phyloP scores from a whole-genome alignment of 345 rosid species.

The Melaleuca alternifolia region DNA sequence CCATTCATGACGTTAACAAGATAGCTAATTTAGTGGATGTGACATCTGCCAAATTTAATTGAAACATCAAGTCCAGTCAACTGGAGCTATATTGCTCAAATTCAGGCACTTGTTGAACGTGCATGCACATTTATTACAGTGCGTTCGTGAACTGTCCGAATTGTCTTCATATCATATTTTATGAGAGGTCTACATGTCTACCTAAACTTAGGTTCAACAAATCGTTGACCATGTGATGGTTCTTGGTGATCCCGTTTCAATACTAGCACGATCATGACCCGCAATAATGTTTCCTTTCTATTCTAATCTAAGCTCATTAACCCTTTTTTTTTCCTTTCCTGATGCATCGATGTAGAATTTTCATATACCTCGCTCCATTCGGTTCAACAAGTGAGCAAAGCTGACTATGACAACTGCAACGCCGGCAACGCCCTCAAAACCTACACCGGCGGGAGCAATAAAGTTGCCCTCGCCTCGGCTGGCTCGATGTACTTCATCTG shows the following conservation, averaged over 20 bases:
- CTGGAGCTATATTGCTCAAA: background rate
- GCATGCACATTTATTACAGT: background rate
- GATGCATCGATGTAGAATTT: slow-evolving; percentile 18
- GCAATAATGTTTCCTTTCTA: background rate
- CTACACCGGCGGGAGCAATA: slow-evolving; percentile 19
- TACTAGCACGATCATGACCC: background rate
- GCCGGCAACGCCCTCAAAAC: slow-evolving; percentile 10
- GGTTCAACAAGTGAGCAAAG: slow-evolving; percentile 19
- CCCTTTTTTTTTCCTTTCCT: background rate
- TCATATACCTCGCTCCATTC: slow-evolving; percentile 16
- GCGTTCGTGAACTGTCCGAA: background rate
- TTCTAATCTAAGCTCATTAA: background rate
- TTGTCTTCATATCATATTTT: background rate
- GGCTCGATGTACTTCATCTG: slow-evolving; percentile 43
- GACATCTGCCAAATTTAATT: background rate
- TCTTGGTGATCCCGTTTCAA: background rate
- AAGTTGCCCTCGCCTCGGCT: background rate
- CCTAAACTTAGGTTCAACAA: background rate
- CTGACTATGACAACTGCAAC: slow-evolving; percentile 23
- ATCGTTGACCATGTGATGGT: background rate
- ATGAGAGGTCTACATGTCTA: background rate
- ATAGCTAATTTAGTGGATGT: background rate
- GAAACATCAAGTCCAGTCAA: background rate
- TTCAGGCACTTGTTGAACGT: background rate
- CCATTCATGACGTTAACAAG: background rate